These are phyloP conservation scores for Diplodia seriata DNA, from an alignment of 2,329 filamentous ascomycete species.

Conservation along the genomic window DNA sequence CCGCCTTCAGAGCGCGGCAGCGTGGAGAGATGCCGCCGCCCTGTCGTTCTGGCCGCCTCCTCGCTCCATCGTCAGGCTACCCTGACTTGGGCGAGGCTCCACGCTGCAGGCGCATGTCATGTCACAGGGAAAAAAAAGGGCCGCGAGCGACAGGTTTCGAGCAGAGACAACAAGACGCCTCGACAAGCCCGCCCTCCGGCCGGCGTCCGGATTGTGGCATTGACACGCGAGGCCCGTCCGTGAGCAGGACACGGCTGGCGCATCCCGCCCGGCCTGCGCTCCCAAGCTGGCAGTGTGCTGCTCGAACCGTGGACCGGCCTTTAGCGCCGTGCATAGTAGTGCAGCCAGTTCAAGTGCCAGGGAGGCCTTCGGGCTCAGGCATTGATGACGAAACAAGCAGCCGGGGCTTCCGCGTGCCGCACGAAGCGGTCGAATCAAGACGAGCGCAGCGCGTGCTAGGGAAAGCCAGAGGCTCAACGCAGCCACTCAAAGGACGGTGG, in stretches of 20 bases:
- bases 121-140: background rate
- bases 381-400: slow-evolving; percentile 29
- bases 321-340: slow-evolving; percentile 23
- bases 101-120: background rate
- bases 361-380: slow-evolving; percentile 20
- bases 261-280: background rate
- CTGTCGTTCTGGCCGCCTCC: slow-evolving; percentile 6
- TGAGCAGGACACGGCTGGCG: background rate
- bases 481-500: background rate
- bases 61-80: slow-evolving; percentile 9
- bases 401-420: slow-evolving; percentile 23
- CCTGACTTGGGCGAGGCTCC: background rate
- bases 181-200: too few relatives aligned
- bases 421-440: slow-evolving; percentile 4
- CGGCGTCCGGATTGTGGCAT: background rate
- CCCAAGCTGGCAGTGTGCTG: slow-evolving; percentile 5
- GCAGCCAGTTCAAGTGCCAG: slow-evolving; percentile 20
- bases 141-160: background rate
- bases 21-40: slow-evolving; percentile 6
- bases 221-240: slow-evolving; percentile 1
- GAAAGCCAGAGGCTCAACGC: slow-evolving; percentile 20
- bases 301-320: slow-evolving; percentile 19
- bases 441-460: slow-evolving; percentile 5
- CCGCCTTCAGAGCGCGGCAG: slow-evolving; percentile 7
- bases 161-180: background rate